Conservation (phyloP, 495 filamentous ascomycete species). For the Aspergillus diversus region DNA sequence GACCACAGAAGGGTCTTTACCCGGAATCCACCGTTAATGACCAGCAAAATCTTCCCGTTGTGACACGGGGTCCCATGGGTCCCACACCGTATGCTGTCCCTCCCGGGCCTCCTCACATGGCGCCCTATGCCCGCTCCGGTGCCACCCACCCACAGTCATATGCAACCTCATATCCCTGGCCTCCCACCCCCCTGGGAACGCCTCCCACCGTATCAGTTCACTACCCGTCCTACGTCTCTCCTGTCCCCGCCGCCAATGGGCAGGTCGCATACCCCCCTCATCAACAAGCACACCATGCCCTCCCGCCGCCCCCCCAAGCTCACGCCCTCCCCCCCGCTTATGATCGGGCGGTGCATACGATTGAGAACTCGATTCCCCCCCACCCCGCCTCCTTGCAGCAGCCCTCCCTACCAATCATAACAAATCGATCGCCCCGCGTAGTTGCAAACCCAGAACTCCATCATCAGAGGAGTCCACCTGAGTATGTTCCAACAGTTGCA, state of each 20-base stretch:
- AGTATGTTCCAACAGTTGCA: conserved; percentile 28
- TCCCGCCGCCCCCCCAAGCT: conserved; percentile 33
- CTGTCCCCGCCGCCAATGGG: conserved; percentile 36
- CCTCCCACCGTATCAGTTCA: conserved; percentile 45
- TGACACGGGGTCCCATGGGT: conserved; percentile 65
- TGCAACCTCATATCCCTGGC: conserved; percentile 60
- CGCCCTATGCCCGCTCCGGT: conserved; percentile 49
- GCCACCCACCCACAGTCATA: conserved; percentile 52
- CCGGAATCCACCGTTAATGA: conserved; percentile 96
- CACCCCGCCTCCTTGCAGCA: conserved; percentile 29
- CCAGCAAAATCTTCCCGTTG: conserved; percentile 66
- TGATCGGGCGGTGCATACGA: conserved; percentile 38
- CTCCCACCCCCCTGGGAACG: conserved; percentile 61
- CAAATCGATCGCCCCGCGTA: conserved; percentile 42
- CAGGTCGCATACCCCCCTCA: conserved; percentile 36
- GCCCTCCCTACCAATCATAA: conserved; percentile 26
- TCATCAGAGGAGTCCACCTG: conserved; percentile 35
- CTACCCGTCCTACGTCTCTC: conserved; percentile 44
- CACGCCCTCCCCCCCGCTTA: conserved; percentile 33
- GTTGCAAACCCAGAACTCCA: conserved; percentile 35
- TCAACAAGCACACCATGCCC: conserved; percentile 31
- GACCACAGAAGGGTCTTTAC: conserved; percentile 89
- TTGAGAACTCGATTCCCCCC: conserved; percentile 32
- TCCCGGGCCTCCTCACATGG: conserved; percentile 43
- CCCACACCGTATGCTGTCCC: conserved; percentile 54